These are phyloP conservation scores for Suillus weaverae DNA, from an alignment of 768 basidiomycete genomes.

Conservation along the genomic window DNA sequence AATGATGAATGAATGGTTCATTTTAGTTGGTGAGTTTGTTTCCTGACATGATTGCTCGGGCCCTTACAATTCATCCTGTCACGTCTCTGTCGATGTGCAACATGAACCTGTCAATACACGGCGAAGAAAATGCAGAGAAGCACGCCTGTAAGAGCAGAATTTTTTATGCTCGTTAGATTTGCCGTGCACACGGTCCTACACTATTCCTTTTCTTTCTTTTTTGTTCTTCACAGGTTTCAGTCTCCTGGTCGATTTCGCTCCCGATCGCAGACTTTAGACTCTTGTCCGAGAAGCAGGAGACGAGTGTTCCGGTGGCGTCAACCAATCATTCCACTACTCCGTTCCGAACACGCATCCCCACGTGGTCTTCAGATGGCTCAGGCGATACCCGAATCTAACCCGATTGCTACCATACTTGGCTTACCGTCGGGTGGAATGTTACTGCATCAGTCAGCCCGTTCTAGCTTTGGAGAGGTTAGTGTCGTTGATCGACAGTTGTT, in stretches of 20 bases:
- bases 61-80: background rate
- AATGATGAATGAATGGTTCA: background rate
- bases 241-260: background rate
- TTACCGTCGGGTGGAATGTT: background rate
- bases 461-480: no score
- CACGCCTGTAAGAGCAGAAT: background rate
- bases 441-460: background rate
- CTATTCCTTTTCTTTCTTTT: background rate
- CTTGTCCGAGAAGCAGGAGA: background rate
- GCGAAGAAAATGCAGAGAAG: background rate
- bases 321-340: background rate
- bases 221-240: background rate
- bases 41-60: background rate
- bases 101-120: background rate
- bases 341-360: background rate
- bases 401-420: no score
- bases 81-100: background rate
- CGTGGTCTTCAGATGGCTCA: background rate
- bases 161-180: background rate
- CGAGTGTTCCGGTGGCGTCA: background rate
- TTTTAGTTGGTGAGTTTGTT: background rate
- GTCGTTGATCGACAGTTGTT: no score
- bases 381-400: background rate
- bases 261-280: background rate
- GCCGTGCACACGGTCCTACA: background rate